Evolutionary conservation across 208 protist species (phyloP), one percentile per base, ranked within the genome.

Genomic region (Herpetomonas samuelpessoai): DNA sequence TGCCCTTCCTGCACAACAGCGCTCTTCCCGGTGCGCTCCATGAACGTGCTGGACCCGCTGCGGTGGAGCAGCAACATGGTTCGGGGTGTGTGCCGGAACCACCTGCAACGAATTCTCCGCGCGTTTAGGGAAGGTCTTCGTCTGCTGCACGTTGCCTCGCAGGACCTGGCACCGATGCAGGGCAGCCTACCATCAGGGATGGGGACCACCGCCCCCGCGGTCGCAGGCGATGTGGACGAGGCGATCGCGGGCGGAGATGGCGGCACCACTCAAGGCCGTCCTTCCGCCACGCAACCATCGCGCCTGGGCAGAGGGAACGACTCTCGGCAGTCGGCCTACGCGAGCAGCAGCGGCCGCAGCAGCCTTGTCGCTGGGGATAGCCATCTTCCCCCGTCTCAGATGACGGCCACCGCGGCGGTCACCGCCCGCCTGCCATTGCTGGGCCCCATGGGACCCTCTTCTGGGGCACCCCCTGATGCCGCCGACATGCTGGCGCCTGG

Each of bases 41-140:
- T 97, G 79, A 97, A 97, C 65, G 83, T 97, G 52, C 65, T 95
- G 56, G 93, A 97, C 64, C 93, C 93, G 44, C 76, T 97, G 60
- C 83, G 92, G 44, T 90, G 79, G 79, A 84, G 76, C 70, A 91
- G 86, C 57, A 97, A 96, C 71, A 83, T 96, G 56, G 82, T 83
- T 39, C 79, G 92, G 22, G 89, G 89, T 2, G 86, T 95, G 19
- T 89, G 83, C 47, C 81, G 84, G 53, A 91, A 88, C 65, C 88
- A 92, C 62, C 65, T 91, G 18, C 85, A 91, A 62, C 88, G 88
- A 35, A 89, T 95, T 35, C 55, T 68, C 16, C 65, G 76, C 7
- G 83, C 88, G 39, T 90, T 94, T 53, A 48, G 67, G 12, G 82
- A 91, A 54, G 83, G 88, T 0, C 62, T 90, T 24, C 66, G 67